phyloP scores from a whole-genome alignment of 257 asterid species.

The Leptodermis oblonga region DNA sequence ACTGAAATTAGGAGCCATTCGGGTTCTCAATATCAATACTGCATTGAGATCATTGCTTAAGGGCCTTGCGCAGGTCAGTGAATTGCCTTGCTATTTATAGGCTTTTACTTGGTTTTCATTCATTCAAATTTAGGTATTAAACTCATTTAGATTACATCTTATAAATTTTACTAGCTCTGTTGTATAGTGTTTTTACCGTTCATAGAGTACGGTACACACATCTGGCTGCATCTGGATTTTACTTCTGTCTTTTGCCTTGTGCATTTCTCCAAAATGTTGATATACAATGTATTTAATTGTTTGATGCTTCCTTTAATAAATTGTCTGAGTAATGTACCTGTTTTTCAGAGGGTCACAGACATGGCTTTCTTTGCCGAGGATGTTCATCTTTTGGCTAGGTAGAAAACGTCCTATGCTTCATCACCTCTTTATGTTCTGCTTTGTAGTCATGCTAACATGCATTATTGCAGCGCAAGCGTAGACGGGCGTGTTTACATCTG shows the following conservation, averaged over 20 bases:
- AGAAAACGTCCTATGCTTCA: slow-evolving; percentile 18
- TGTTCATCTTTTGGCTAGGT: slow-evolving; percentile 98
- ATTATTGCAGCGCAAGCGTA: slow-evolving; percentile 71
- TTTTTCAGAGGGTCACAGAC: slow-evolving; percentile 91
- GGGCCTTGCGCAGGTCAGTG: slow-evolving; percentile 82
- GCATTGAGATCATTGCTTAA: slow-evolving; percentile 93
- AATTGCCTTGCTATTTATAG: neutral
- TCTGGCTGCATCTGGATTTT: neutral
- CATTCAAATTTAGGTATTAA: neutral
- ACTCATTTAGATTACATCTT: neutral
- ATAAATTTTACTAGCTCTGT: neutral
- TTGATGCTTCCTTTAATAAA: neutral
- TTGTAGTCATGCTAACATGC: slow-evolving; percentile 23
- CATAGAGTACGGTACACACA: neutral
- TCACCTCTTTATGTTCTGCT: slow-evolving; percentile 12
- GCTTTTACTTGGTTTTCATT: neutral
- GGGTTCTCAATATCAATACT: slow-evolving; percentile 89
- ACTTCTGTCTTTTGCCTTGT: no score
- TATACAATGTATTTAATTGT: no score
- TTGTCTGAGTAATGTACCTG: slow-evolving; percentile 4
- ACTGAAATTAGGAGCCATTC: slow-evolving; percentile 76
- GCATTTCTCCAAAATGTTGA: neutral
- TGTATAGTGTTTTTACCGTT: neutral
- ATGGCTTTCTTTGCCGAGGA: slow-evolving; percentile 99
- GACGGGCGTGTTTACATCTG: slow-evolving; percentile 95